Evolutionary conservation across 2,329 filamentous ascomycete species (phyloP).

Genomic region (Arthrocladium fulminans): DNA sequence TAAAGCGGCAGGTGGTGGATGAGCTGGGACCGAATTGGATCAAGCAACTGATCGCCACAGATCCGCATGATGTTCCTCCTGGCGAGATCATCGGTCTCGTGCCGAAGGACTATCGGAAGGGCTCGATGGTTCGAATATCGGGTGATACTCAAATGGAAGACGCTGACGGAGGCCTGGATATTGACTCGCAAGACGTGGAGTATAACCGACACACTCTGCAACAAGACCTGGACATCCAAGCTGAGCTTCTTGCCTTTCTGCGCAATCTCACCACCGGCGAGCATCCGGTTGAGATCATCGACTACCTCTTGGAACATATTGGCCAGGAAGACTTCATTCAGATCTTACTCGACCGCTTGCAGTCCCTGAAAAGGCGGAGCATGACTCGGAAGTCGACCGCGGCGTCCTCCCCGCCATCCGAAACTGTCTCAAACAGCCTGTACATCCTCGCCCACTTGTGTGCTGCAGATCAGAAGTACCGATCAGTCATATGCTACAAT

Average conservation of each 20-base stretch:
- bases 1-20: conserved; percentile 70
- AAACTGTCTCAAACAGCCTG: conserved; percentile 68
- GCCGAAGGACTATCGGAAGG: conserved; percentile 19
- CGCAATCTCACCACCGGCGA: conserved; percentile 73
- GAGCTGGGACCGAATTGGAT: conserved; percentile 73
- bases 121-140: conserved; percentile 5
- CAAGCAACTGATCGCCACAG: conserved; percentile 62
- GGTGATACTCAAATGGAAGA: conserved; percentile 5
- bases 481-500: conserved; percentile 68
- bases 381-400: conserved; percentile 19
- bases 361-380: conserved; percentile 23
- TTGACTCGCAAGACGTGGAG: neutral
- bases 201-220: conserved; percentile 58
- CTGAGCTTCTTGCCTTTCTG: conserved; percentile 82
- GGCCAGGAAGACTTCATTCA: conserved; percentile 72
- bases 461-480: conserved; percentile 68
- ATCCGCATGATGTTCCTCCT: conserved; percentile 28
- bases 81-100: conserved; percentile 22
- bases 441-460: conserved; percentile 84
- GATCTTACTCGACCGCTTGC: conserved; percentile 68
- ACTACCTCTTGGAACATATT: conserved; percentile 67
- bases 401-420: conserved; percentile 32
- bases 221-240: conserved; percentile 77
- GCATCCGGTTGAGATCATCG: conserved; percentile 63
- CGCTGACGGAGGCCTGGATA: neutral